phyloP scores from a whole-genome alignment of 495 filamentous ascomycete species.

The Aspergillus haitiensis region DNA sequence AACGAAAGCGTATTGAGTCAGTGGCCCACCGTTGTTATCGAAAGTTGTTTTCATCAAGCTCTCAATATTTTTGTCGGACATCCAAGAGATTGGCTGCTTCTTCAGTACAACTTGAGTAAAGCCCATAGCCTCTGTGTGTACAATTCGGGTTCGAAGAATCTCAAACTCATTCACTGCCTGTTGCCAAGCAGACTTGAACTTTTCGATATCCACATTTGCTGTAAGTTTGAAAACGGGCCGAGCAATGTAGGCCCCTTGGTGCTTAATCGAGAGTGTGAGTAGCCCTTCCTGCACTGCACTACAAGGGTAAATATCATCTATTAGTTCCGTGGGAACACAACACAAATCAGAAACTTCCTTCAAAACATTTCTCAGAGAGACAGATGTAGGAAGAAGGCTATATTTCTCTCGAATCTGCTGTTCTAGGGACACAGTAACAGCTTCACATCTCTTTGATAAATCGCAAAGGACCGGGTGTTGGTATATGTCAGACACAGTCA shows the following conservation, averaged over 20 bases:
- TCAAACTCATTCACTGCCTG: constrained; percentile 46
- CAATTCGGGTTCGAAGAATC: constrained; percentile 57
- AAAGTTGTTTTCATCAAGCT: constrained; percentile 46
- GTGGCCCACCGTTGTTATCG: constrained; percentile 51
- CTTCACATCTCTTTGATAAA: constrained; percentile 43
- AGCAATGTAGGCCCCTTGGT: constrained; percentile 54
- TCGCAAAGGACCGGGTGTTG: constrained; percentile 46
- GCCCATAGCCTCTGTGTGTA: constrained; percentile 47
- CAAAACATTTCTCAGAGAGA: constrained; percentile 33
- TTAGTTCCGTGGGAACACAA: constrained; percentile 34
- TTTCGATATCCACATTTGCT: constrained; percentile 40
- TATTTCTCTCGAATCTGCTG: constrained; percentile 40
- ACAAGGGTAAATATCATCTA: constrained; percentile 65
- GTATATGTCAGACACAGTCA: constrained; percentile 54
- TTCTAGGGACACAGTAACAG: constrained; percentile 6
- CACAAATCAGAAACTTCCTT: constrained; percentile 50
- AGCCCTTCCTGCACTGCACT: constrained; percentile 71
- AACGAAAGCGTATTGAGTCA: constrained; percentile 58
- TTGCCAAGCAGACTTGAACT: constrained; percentile 57
- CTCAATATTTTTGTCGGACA: constrained; percentile 42
- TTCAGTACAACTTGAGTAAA: constrained; percentile 59
- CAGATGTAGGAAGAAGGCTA: constrained; percentile 39
- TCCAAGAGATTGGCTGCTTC: constrained; percentile 48
- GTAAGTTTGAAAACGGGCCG: constrained; percentile 49
- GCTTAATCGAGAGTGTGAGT: constrained; percentile 58